These are phyloP conservation scores for Pleurostoma richardsiae DNA, from an alignment of 2,329 filamentous ascomycete genomes.

Conservation along the genomic window DNA sequence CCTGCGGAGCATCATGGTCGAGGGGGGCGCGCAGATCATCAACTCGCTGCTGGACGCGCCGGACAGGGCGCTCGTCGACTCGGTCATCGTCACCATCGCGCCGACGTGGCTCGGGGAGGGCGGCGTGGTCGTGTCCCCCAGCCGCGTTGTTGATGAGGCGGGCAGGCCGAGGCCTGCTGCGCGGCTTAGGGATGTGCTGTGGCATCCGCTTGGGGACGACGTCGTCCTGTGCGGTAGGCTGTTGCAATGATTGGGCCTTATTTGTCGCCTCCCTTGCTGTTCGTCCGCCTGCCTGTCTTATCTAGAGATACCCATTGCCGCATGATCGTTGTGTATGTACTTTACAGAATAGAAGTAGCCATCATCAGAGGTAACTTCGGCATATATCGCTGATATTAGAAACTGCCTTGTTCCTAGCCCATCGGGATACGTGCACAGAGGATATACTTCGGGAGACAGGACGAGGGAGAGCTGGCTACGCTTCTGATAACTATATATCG, in stretches of 20 bases:
- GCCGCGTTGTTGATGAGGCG: constrained; percentile 15
- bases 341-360: too few species aligned
- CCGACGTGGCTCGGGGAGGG: constrained; percentile 85
- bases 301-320: too few species aligned
- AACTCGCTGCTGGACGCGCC: constrained; percentile 68
- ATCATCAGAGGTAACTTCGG: too few species aligned
- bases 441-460: background rate
- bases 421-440: too few species aligned
- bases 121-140: constrained; percentile 73
- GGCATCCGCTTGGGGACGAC: constrained; percentile 77
- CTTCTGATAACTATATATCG: background rate
- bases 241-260: constrained; percentile 1
- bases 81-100: constrained; percentile 82
- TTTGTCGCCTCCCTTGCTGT: too few species aligned
- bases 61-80: constrained; percentile 57
- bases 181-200: constrained; percentile 61
- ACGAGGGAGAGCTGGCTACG: background rate
- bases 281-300: too few species aligned
- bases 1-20: constrained; percentile 80
- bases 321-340: too few species aligned
- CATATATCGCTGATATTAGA: too few species aligned
- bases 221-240: constrained; percentile 70
- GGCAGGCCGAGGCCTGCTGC: constrained; percentile 55
- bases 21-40: constrained; percentile 79
- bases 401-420: too few species aligned